Evolutionary conservation across 1,139 yeast genomes (phyloP).

Genomic region (Magnusiomyces sp.): DNA sequence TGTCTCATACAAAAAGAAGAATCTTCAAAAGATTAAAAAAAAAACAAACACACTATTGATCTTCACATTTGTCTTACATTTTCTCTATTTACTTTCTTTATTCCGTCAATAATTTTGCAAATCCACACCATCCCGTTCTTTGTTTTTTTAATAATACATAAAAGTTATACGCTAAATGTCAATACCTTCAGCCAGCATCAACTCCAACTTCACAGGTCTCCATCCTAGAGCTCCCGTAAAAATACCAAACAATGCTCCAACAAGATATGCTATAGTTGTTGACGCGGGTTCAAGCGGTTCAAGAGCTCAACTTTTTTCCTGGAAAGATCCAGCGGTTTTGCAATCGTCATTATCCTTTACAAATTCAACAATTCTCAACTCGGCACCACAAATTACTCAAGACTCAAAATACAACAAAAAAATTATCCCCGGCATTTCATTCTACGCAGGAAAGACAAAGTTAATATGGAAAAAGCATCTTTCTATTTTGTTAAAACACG

Average conservation of each 20-base stretch:
- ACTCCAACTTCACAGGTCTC: neutral
- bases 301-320: slow-evolving; percentile 61
- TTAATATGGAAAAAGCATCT: slow-evolving; percentile 56
- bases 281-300: slow-evolving; percentile 86
- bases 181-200: neutral
- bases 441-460: slow-evolving; percentile 37
- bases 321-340: slow-evolving; percentile 42
- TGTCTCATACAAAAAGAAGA: no score
- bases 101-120: neutral
- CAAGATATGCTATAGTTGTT: slow-evolving; percentile 59
- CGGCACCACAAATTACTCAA: slow-evolving; percentile 36
- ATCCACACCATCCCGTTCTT: neutral
- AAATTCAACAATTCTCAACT: slow-evolving; percentile 11
- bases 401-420: slow-evolving; percentile 47
- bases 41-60: no score
- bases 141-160: no score
- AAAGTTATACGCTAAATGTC: no score
- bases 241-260: neutral
- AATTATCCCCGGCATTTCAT: slow-evolving; percentile 60
- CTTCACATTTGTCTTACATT: neutral
- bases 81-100: neutral
- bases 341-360: neutral
- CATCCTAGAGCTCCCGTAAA: neutral
- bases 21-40: no score
- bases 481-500: slow-evolving; percentile 44